phyloP scores from a whole-genome alignment of 1,284 basidiomycete species.

The Marasmius oreades region DNA sequence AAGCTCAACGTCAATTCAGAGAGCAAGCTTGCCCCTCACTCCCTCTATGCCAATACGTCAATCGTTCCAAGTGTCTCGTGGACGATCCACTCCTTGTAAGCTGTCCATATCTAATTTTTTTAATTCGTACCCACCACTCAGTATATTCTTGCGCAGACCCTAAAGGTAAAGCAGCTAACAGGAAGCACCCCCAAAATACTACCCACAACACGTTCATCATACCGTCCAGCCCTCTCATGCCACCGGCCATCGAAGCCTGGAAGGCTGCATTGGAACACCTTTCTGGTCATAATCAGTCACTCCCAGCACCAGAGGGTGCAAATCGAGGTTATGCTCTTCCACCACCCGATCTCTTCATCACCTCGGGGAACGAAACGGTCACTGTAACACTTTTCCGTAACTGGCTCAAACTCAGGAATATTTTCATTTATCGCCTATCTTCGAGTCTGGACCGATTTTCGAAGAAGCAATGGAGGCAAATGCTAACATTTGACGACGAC shows the following conservation, averaged over 20 bases:
- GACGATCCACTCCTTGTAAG: not conserved
- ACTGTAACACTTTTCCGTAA: no score
- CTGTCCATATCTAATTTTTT: not conserved
- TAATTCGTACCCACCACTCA: not conserved
- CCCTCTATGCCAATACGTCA: no score
- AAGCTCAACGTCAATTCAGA: not conserved
- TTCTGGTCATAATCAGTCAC: not conserved
- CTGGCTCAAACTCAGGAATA: not conserved
- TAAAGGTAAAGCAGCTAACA: not conserved
- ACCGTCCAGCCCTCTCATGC: not conserved
- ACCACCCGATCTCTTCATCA: no score
- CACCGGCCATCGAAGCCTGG: not conserved
- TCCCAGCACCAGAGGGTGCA: not conserved
- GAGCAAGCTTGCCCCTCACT: no score
- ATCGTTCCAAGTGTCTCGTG: not conserved
- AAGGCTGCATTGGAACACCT: not conserved
- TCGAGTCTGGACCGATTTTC: not conserved
- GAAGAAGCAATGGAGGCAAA: not conserved
- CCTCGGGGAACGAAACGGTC: no score
- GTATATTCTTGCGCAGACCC: not conserved
- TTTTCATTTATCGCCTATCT: not conserved
- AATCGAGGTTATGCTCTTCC: no score
- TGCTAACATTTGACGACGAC: no score
- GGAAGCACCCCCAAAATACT: not conserved
- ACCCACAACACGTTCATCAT: not conserved